A percentile compares a stretch with the other conserved stretches of the same genome.
Evolutionary conservation across 345 rosid genomes (phyloP).

Genomic region (Brassica rapa): DNA sequence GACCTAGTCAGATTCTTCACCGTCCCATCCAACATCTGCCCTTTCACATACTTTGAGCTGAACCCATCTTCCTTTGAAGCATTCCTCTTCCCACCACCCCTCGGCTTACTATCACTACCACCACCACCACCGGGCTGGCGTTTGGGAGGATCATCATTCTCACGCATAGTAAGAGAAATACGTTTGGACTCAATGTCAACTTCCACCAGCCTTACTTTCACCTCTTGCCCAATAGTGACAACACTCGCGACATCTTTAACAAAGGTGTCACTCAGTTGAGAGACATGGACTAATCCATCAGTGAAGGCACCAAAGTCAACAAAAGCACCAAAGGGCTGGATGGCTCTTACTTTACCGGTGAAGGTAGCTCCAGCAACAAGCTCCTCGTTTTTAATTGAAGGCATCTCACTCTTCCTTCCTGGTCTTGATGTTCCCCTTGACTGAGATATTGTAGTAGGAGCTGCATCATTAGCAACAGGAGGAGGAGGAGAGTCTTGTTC

Average conservation of each 20-base stretch:
- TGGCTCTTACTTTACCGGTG: slow-evolving; percentile 83
- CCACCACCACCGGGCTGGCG: slow-evolving; percentile 44
- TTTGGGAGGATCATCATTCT: slow-evolving; percentile 54
- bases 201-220: slow-evolving; percentile 77
- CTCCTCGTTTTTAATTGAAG: slow-evolving; percentile 77
- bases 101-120: slow-evolving; percentile 40
- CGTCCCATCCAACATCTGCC: slow-evolving; percentile 80
- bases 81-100: slow-evolving; percentile 52
- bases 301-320: slow-evolving; percentile 54
- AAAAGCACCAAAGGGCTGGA: slow-evolving; percentile 95
- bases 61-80: slow-evolving; percentile 42
- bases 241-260: slow-evolving; percentile 71
- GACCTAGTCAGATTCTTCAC: slow-evolving; percentile 75
- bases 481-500: slow-evolving; percentile 55
- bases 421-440: slow-evolving; percentile 49
- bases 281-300: slow-evolving; percentile 90
- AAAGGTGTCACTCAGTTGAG: slow-evolving; percentile 71
- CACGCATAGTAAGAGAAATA: slow-evolving; percentile 82
- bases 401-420: slow-evolving; percentile 78
- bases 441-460: slow-evolving; percentile 36
- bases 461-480: slow-evolving; percentile 41
- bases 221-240: slow-evolving; percentile 67
- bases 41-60: slow-evolving; percentile 63
- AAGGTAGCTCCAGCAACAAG: slow-evolving; percentile 72
- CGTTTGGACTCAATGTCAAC: slow-evolving; percentile 72